Conservation (phyloP, 768 basidiomycete genomes). For the Pisolithus albus region DNA sequence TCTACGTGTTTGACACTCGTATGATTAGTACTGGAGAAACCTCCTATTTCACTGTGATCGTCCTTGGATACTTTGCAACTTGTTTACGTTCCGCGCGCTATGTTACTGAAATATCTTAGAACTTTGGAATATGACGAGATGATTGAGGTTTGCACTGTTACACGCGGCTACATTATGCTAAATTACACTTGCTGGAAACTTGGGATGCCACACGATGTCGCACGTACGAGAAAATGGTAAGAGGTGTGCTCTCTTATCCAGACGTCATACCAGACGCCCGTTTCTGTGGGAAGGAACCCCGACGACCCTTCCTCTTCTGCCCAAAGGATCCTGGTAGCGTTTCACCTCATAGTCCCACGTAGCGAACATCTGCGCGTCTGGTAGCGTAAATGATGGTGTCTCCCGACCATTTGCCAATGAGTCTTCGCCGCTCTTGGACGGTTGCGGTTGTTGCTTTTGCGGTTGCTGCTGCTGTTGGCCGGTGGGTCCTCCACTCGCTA, state of each 20-base stretch:
- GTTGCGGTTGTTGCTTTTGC: slow-evolving; percentile 6
- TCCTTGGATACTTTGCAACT: too few species aligned
- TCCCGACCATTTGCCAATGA: slow-evolving; percentile 17
- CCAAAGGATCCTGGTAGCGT: slow-evolving; percentile 33
- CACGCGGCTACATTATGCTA: too few species aligned
- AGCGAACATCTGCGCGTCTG: slow-evolving; percentile 43
- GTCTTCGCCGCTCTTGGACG: slow-evolving; percentile 22
- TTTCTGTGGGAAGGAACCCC: slow-evolving; percentile 7
- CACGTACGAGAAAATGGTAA: too few species aligned
- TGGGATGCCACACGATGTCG: too few species aligned
- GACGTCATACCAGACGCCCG: background rate
- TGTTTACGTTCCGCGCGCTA: too few species aligned
- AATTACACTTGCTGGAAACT: too few species aligned
- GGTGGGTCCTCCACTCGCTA: background rate
- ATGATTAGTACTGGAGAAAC: background rate
- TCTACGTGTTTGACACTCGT: background rate
- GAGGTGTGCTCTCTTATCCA: background rate
- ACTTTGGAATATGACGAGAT: too few species aligned
- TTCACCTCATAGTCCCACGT: slow-evolving; percentile 47
- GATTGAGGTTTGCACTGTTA: too few species aligned
- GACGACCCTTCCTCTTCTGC: slow-evolving; percentile 23
- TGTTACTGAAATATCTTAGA: too few species aligned
- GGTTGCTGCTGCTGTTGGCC: too few species aligned
- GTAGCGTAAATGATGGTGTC: slow-evolving; percentile 28
- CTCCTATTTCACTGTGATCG: background rate